A percentile compares a stretch with the other conserved stretches of the same genome.
Conservation (phyloP, 352 stramenopile genomes). For the Phytophthora nicotianae region DNA sequence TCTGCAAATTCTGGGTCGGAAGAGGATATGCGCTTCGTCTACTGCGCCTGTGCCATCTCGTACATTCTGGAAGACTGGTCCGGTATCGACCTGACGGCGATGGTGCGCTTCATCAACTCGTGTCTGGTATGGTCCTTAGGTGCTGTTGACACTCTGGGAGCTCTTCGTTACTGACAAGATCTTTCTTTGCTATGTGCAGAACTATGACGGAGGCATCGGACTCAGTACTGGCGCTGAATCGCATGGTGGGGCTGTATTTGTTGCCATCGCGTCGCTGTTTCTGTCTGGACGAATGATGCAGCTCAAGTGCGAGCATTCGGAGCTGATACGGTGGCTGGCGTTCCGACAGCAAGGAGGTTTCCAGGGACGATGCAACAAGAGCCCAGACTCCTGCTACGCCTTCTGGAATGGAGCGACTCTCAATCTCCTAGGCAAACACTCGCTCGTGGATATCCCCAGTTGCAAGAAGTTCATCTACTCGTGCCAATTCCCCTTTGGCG, state of each 20-base stretch:
- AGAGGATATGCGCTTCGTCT: constrained; percentile 91
- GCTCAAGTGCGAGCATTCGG: constrained; percentile 63
- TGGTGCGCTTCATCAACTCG: constrained; percentile 85
- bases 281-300: constrained; percentile 75
- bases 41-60: constrained; percentile 88
- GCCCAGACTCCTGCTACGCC: constrained; percentile 89
- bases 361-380: constrained; percentile 92
- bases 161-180: constrained; percentile 12
- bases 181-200: constrained; percentile 41
- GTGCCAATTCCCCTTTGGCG: constrained; percentile 87
- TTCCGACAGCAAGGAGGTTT: constrained; percentile 88
- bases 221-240: constrained; percentile 67
- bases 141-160: not conserved
- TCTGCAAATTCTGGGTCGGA: constrained; percentile 75
- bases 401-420: constrained; percentile 94
- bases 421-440: constrained; percentile 75
- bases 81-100: constrained; percentile 60
- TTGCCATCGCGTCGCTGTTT: constrained; percentile 72
- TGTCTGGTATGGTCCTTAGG: constrained; percentile 59
- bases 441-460: constrained; percentile 73
- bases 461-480: constrained; percentile 82
- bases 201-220: constrained; percentile 84
- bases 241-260: constrained; percentile 78
- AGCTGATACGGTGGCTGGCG: constrained; percentile 83
- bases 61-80: constrained; percentile 89